phyloP scores from a whole-genome alignment of 2,329 filamentous ascomycete genomes.

The Cordyceps fumosorosea region DNA sequence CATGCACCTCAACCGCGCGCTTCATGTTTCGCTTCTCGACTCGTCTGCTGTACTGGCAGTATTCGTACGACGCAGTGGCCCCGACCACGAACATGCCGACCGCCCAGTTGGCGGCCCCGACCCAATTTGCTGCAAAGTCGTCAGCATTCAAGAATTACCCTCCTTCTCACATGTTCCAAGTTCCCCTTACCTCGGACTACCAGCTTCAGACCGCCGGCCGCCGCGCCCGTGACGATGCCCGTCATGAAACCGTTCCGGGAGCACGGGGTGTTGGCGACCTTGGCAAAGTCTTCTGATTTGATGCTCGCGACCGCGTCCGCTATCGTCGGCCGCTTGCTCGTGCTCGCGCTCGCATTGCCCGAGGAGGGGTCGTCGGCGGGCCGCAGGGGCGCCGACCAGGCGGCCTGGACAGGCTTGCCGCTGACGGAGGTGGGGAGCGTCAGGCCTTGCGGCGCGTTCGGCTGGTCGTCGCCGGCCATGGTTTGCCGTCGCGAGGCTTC shows the following conservation, averaged over 20 bases:
- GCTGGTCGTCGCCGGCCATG: slow-evolving; percentile 3
- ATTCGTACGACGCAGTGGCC: slow-evolving; percentile 72
- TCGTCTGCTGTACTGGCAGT: slow-evolving; percentile 68
- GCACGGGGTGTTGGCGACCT: slow-evolving; percentile 74
- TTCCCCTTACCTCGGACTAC: slow-evolving; percentile 62
- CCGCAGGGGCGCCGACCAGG: slow-evolving; percentile 7
- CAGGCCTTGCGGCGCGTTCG: neutral
- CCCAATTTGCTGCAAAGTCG: slow-evolving; percentile 4
- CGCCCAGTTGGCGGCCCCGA: slow-evolving; percentile 72
- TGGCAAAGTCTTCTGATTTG: slow-evolving; percentile 60
- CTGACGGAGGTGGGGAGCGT: slow-evolving; percentile 7
- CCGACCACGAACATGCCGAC: slow-evolving; percentile 67
- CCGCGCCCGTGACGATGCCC: slow-evolving; percentile 75
- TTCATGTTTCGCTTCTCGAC: slow-evolving; percentile 79
- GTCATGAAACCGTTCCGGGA: slow-evolving; percentile 75
- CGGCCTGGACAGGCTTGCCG: slow-evolving; percentile 3
- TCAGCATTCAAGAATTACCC: neutral
- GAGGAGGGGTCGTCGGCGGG: slow-evolving; percentile 13
- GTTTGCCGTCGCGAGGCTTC: neutral
- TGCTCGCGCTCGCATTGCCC: slow-evolving; percentile 16
- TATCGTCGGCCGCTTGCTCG: slow-evolving; percentile 33
- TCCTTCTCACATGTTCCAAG: neutral
- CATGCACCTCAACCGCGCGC: slow-evolving; percentile 64
- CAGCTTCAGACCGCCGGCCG: slow-evolving; percentile 65
- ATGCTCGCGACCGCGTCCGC: slow-evolving; percentile 60